Evolutionary conservation across 2,329 filamentous ascomycete genomes (phyloP).

Genomic region (Amauroascus verrucosus): DNA sequence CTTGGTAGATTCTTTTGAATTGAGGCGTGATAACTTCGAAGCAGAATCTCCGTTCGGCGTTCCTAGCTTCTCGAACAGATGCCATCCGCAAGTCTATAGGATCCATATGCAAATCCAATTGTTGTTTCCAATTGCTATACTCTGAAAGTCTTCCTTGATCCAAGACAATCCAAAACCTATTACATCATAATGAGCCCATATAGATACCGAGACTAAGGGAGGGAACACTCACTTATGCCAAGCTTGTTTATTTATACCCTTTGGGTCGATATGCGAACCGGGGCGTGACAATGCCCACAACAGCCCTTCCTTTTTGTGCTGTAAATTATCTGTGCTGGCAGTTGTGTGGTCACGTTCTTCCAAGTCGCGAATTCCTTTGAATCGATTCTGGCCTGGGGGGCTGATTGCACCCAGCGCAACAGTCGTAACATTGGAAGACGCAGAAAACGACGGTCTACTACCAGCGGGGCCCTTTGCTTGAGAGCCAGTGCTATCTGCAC

Average conservation of each 20-base stretch:
- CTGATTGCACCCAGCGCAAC: slow-evolving; percentile 14
- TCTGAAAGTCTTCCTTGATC: slow-evolving; percentile 95
- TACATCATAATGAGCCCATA: neutral
- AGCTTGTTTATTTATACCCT: slow-evolving; percentile 88
- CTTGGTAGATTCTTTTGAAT: slow-evolving; percentile 92
- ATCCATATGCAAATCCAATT: slow-evolving; percentile 91
- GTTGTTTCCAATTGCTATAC: slow-evolving; percentile 99
- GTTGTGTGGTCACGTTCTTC: slow-evolving; percentile 65
- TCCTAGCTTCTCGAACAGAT: slow-evolving; percentile 88
- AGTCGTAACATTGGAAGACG: slow-evolving; percentile 26
- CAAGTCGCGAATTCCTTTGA: slow-evolving; percentile 85
- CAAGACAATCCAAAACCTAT: slow-evolving; percentile 93
- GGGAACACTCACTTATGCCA: slow-evolving; percentile 77
- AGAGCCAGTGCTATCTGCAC: slow-evolving; percentile 64
- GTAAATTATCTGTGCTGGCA: slow-evolving; percentile 46
- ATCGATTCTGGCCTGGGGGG: slow-evolving; percentile 44
- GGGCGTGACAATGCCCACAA: slow-evolving; percentile 90
- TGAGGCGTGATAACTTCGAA: slow-evolving; percentile 98
- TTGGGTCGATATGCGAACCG: slow-evolving; percentile 88
- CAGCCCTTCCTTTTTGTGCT: slow-evolving; percentile 82
- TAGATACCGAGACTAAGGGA: neutral
- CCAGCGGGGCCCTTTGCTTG: slow-evolving; percentile 48
- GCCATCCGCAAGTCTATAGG: slow-evolving; percentile 95
- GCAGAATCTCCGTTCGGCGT: slow-evolving; percentile 88
- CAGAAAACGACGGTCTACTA: slow-evolving; percentile 38